These are phyloP conservation scores for Dendrobium officinale DNA, from an alignment of 106 monocot genomes.

Conservation along the genomic window DNA sequence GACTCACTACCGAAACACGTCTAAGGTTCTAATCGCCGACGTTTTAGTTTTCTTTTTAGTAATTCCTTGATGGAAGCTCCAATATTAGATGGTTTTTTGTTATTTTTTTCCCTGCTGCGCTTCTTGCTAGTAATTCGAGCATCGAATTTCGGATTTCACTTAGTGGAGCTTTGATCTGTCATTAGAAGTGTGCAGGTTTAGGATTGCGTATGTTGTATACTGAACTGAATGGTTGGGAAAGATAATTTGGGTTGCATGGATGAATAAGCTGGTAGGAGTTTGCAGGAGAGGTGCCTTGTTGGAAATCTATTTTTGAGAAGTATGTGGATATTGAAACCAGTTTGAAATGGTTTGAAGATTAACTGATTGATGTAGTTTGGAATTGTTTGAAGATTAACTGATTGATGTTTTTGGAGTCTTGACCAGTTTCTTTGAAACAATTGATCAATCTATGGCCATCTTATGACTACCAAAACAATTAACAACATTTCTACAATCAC, in stretches of 20 bases:
- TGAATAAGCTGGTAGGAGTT: not conserved
- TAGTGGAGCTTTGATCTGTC: not conserved
- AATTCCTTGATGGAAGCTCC: not conserved
- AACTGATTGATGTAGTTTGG: not conserved
- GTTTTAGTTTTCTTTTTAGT: not conserved
- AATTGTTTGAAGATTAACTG: no score
- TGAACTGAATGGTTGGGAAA: not conserved
- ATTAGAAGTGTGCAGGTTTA: not conserved
- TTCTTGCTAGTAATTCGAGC: not conserved
- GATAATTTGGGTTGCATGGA: not conserved
- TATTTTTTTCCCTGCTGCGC: not conserved
- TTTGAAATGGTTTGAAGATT: not conserved
- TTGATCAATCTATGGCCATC: no score
- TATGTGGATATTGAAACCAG: not conserved
- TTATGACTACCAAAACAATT: no score
- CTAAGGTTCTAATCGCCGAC: constrained; percentile 45
- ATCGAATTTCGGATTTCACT: not conserved
- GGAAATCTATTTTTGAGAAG: not conserved
- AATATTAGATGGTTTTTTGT: not conserved
- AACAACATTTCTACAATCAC: no score
- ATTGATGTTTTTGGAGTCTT: not conserved
- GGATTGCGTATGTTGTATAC: not conserved
- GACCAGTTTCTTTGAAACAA: not conserved
- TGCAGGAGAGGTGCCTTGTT: not conserved
- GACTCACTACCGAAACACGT: constrained; percentile 79